Base-by-base conservation (phyloP, 805 yeast genomes). In the Pichia occidentalis region DNA sequence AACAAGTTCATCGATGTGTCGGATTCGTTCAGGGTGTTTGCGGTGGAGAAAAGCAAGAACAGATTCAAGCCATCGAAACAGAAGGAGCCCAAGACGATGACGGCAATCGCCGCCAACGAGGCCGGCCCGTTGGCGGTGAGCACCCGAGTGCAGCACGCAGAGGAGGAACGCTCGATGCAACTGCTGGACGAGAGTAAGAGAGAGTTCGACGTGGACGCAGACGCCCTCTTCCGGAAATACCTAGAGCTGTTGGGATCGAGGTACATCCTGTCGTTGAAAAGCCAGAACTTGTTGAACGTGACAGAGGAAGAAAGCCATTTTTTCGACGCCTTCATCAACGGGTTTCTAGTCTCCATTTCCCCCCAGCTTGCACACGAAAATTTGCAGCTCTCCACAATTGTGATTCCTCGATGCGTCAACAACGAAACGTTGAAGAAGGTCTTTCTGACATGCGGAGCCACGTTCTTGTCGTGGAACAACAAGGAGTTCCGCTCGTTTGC, bases 371-470 rank as follows among this genome's bases (percentile, higher is more conserved):
- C 68, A 0, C 68, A 64, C 43, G 62, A 63, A 4, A 44, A 50
- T 12, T 46, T 66, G 6, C 61, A 66, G 8, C 63, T 68, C 1
- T 54, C 54, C 2, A 61, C 65, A 0, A 57, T 67, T 1, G 65
- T 65, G 43, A 47, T 65, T 2, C 66, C 68, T 1, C 55, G 56
- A 8, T 57, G 62, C 9, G 41, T 52, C 13, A 34, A 36, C 17
- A 62, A 60, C 26, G 39, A 45, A 1, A 45, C 57, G 5, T 43
- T 64, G 36, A 47, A 53, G 33, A 50, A 49, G 16, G 55, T 65
- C 2, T 64, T 64, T 10, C 47, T 53, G 34, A 61, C 67, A n/a
- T 64, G 69, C 48, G 71, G 70, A 5, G 62, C 64, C 3, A 48
- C 68, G 0, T 63, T 49, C 42, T 38, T 64, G n/a, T 58, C 61